These are phyloP conservation scores for Fraxinus sp. DNA, from an alignment of 305 asterid genomes.

Conservation along the genomic window DNA sequence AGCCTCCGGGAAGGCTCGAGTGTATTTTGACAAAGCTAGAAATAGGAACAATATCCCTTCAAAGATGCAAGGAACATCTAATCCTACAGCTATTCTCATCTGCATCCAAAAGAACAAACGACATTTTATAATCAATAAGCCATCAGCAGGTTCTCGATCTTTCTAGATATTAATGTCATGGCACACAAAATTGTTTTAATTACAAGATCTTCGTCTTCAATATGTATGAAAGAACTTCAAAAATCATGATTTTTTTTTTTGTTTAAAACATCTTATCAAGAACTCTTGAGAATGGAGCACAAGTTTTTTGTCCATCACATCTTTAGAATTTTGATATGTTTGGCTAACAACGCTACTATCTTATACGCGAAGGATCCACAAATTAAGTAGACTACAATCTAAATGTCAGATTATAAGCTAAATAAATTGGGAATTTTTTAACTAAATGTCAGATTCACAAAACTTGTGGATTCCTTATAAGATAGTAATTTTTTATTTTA, in stretches of 20 bases:
- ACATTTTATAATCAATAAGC: conserved; percentile 35
- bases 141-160: conserved; percentile 69
- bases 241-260: background rate
- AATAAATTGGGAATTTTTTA: background rate
- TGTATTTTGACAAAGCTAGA: conserved; percentile 8
- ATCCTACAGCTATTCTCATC: background rate
- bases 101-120: conserved; percentile 6
- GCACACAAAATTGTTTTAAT: conserved; percentile 67
- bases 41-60: background rate
- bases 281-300: background rate
- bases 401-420: background rate
- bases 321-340: background rate
- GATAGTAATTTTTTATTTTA: background rate
- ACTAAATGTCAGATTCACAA: background rate
- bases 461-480: background rate
- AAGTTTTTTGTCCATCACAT: background rate
- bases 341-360: background rate
- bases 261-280: background rate
- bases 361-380: background rate
- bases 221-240: background rate
- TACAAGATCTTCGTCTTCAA: background rate
- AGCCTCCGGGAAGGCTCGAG: background rate
- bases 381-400: background rate
- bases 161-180: conserved; percentile 82
- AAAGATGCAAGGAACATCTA: background rate